Evolutionary conservation across 148 eudicot genomes (phyloP), one percentile per base, ranked within the genome.

Genomic region (Selenicereus undatus): DNA sequence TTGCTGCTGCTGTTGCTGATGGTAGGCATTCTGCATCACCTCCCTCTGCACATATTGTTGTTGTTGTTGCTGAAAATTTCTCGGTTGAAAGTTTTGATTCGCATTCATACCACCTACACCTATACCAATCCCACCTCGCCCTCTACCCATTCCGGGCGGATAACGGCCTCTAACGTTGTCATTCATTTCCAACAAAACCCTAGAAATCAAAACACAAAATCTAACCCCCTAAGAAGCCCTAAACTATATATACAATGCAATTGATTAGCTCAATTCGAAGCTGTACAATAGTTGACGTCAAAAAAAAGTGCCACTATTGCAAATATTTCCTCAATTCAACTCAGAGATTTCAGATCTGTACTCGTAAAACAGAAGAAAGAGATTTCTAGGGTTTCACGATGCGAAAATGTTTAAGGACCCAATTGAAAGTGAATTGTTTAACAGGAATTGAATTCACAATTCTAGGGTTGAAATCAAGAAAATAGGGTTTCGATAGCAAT

Each of bases 271-370:
- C 58, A 66, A 82, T 78, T 65, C 43, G 36, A 74, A 65, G 81
- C 85, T 66, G 35, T 66, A 74, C 45, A 83, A 73, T 74, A 83
- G 81, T 52, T 50, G 78, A 29, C 74, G 74, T 78, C 68, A 78
- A 82, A 83, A 78, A 81, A 66, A 32, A 21, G 51, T 54, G 51
- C 73, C 79, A 76, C 79, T 76, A 76, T 48, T 72, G 52, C 24
- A 11, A 72, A 14, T 22, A 11, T 0, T 71, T 64, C 18, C 68
- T 74, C 22, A 75, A 75, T 75, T 36, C 36, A 10, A 22, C 8
- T 75, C 20, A 12, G 22, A 48, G 58, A 48, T 52, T 52, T 26
- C 11, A 48, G 77, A 75, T 48, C 62, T 12, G 60, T 24, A 50
- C 32, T 27, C 54, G 1, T 1, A 71, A 20, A 22, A 8, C 22